A percentile compares a stretch with the other conserved stretches of the same genome.
Evolutionary conservation across 2,329 filamentous ascomycete genomes (phyloP).

Genomic region (Aspergillus sojae): DNA sequence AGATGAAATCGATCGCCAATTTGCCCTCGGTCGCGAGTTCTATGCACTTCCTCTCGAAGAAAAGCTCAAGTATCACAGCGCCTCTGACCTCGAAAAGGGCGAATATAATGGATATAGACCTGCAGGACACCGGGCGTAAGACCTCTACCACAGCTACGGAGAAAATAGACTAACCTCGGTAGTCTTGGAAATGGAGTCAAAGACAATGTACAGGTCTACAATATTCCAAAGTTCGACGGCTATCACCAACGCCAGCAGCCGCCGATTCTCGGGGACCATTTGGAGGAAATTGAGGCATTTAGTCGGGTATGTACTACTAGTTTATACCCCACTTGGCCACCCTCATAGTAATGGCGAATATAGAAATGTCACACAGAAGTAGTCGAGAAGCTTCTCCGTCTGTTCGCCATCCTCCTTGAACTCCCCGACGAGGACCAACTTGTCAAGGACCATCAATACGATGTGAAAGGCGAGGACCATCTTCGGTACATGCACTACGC

Average conservation of each 20-base stretch:
- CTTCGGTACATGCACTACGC: slow-evolving; percentile 66
- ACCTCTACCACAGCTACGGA: background rate
- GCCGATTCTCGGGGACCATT: slow-evolving; percentile 51
- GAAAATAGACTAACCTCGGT: slow-evolving; percentile 15
- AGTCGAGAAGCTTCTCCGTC: slow-evolving; percentile 52
- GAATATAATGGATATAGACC: slow-evolving; percentile 62
- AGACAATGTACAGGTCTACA: slow-evolving; percentile 64
- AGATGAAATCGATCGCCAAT: slow-evolving; percentile 63
- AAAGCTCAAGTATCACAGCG: slow-evolving; percentile 58
- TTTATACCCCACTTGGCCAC: too few species aligned
- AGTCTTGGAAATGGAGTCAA: slow-evolving; percentile 45
- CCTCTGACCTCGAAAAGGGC: slow-evolving; percentile 52
- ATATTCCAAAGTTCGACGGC: slow-evolving; percentile 61
- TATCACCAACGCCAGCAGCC: slow-evolving; percentile 52
- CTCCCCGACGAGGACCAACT: slow-evolving; percentile 62
- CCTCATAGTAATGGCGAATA: background rate
- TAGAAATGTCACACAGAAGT: slow-evolving; percentile 38
- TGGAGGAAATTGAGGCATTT: slow-evolving; percentile 61
- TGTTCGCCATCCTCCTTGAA: slow-evolving; percentile 64
- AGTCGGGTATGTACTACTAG: slow-evolving; percentile 33
- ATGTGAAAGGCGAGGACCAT: slow-evolving; percentile 61
- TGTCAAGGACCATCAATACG: slow-evolving; percentile 59
- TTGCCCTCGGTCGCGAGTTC: slow-evolving; percentile 62
- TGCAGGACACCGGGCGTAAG: slow-evolving; percentile 44
- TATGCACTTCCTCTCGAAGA: slow-evolving; percentile 60